A percentile compares a stretch with the other conserved stretches of the same genome.
These are phyloP conservation scores for Apiospora malaysiana DNA, from an alignment of 2,329 filamentous ascomycete species.

Conservation along the genomic window DNA sequence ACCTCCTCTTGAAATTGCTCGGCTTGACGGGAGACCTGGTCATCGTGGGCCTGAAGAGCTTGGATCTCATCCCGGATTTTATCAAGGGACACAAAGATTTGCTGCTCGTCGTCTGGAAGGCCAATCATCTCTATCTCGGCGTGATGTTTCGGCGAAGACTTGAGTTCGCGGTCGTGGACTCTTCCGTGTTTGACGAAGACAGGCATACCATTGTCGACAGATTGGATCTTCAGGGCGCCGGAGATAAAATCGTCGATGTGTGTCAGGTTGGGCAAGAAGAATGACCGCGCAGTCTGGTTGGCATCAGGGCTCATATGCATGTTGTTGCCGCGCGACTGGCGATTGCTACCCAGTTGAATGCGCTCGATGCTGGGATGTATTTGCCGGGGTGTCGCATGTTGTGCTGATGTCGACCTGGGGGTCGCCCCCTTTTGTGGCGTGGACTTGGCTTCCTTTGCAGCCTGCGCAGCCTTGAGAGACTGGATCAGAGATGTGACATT, in stretches of 20 bases:
- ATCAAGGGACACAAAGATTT: conserved; percentile 66
- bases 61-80: conserved; percentile 65
- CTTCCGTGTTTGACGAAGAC: conserved; percentile 61
- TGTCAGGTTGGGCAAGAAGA: conserved; percentile 59
- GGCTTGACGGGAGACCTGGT: conserved; percentile 60
- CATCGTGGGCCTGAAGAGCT: conserved; percentile 61
- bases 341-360: conserved; percentile 24
- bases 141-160: conserved; percentile 47
- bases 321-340: conserved; percentile 24
- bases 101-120: conserved; percentile 59
- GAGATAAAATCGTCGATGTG: conserved; percentile 64
- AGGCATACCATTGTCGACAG: conserved; percentile 58
- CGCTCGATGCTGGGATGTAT: conserved; percentile 20
- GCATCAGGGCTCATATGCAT: conserved; percentile 35
- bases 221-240: conserved; percentile 58
- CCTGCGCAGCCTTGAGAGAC: conserved; percentile 39
- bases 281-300: conserved; percentile 55
- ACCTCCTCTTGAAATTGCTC: conserved; percentile 59
- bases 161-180: conserved; percentile 50
- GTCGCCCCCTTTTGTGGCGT: conserved; percentile 18
- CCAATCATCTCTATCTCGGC: conserved; percentile 57
- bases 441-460: conserved; percentile 32
- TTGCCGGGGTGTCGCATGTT: conserved; percentile 26
- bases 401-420: conserved; percentile 22
- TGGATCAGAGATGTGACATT: conserved; percentile 43